Percentiles rank a stretch among this genome's conserved stretches.
These are phyloP conservation scores for Codiaeum variegatum DNA, from an alignment of 441 rosid species.

Conservation along the genomic window DNA sequence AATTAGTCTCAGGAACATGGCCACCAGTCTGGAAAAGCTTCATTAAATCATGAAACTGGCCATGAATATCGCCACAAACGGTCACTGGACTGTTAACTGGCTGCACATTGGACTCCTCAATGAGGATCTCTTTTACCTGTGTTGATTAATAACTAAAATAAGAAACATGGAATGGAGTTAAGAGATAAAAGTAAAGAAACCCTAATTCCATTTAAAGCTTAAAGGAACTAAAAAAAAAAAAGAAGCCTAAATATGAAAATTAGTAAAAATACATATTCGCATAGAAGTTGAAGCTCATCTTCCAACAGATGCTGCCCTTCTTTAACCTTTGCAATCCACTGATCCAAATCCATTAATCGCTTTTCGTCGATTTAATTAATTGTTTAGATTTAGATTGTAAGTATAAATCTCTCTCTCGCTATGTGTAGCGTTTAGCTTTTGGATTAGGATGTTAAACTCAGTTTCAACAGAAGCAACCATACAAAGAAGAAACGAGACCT, in stretches of 20 bases:
- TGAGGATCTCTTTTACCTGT: slow-evolving; percentile 92
- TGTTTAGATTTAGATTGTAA: background rate
- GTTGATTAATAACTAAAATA: background rate
- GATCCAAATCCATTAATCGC: slow-evolving; percentile 85
- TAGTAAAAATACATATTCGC: slow-evolving; percentile 70
- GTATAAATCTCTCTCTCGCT: background rate
- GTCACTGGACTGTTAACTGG: slow-evolving; percentile 99
- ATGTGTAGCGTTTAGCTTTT: background rate
- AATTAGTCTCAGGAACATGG: slow-evolving; percentile 96
- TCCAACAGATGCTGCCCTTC: slow-evolving; percentile 95
- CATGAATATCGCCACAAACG: slow-evolving; percentile 98
- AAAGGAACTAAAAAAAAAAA: background rate
- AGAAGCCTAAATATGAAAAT: background rate
- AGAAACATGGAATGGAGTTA: background rate
- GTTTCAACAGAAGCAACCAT: background rate
- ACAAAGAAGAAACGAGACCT: background rate
- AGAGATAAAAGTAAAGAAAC: background rate
- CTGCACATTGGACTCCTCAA: slow-evolving; percentile 98
- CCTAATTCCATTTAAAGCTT: background rate
- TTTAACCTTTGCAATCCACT: slow-evolving; percentile 92
- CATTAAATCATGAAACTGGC: slow-evolving; percentile 98
- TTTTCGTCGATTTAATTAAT: background rate
- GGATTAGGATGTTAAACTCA: background rate
- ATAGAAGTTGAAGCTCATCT: slow-evolving; percentile 97
- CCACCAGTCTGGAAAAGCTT: slow-evolving; percentile 99